Evolutionary conservation across 2,329 filamentous ascomycete genomes (phyloP), one percentile per base, ranked within the genome.

Genomic region (Colletotrichum cereale): DNA sequence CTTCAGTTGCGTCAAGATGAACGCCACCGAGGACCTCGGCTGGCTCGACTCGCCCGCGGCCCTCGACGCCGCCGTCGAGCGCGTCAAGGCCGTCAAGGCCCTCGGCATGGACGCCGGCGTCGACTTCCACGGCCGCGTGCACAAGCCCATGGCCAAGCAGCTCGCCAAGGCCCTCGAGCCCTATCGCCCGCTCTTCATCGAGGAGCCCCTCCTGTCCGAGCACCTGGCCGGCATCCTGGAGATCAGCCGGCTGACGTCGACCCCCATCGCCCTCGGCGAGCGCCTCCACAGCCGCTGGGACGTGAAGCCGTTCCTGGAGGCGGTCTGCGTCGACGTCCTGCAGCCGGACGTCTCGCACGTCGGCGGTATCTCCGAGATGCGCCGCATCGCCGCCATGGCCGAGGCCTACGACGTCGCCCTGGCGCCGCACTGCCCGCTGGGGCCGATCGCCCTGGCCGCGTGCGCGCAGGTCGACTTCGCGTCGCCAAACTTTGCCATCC

Each of bases 141-240:
- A 95, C 80, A 92, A 91, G 73, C 91, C 92, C n/a, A 95, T 95
- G 92, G 92, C 92, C 0, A 93, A 93, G 75, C 92, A 95, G 75
- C 86, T 95, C 2, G 91, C 91, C 1, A 87, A 87, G 68, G 85
- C 87, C 0, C 84, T 95, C 0, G 91, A 92, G 73, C 91, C 91
- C 0, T 86, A 93, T 74, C 85, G 85, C 1, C 92, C 92, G 0
- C 82, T 95, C n/a, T 95, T 94, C 78, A 90, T 95, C 53, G 92
- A 94, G 77, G 73, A 94, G 74, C 92, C 92, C 0, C 82, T 94
- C 2, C 85, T 94, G 0, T 91, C 88, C 0, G 92, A 95, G 76
- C 90, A 94, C 69, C 78, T 82, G 47, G 90, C 90, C 64, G 90
- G 86, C 0, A 90, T 93, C 76, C 91, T 89, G 75, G 86, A 88